Evolutionary conservation across 1,284 basidiomycete genomes (phyloP), one percentile per base, ranked within the genome.

Genomic region (Apiotrichum laibachii): DNA sequence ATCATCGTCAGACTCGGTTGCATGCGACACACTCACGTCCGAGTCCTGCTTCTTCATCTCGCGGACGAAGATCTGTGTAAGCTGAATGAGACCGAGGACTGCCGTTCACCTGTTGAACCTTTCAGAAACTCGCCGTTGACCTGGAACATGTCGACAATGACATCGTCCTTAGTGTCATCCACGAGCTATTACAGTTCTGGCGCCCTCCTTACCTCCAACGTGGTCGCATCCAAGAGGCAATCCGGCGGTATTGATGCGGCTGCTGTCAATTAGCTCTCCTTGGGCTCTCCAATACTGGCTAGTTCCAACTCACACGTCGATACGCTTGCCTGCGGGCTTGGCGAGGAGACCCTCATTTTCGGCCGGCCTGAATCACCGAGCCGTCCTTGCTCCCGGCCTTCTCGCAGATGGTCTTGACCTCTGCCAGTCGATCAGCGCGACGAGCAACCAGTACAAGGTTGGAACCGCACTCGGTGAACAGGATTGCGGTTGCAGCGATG

Each of bases 61-160:
- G 90, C 68, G 37, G 13, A 37, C 19, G 37, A 35, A 54, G 21
- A n/a, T 13, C 50, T 56, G 40, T 9, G 47, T 44, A 34, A 50
- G 49, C 11, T 35, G 44, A 56, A 56, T 26, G 33, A 50, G 21
- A 34, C 13, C 42, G 26, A 34, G 35, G 5, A 52, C 72, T 72
- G 55, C 1, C 18, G 18, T 50, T 50, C 39, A 46, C 26, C n/a
- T 19, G 13, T 34, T 37, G 39, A 33, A 21, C 34, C 21, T 16
- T 39, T 37, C 19, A 48, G 54, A 10, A 42, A 69, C 77, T 62
- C 47, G 86, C 90, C 84, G 76, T 97, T 97, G 47, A 90, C 92
- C 21, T 86, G 78, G 73, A 95, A 88, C 48, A 91, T 93, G 34
- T 86, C 78, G 74, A 95, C 88, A 90, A 97, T 94, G 54, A 68